phyloP scores from a whole-genome alignment of 2,329 filamentous ascomycete genomes.

The Fusarium abutilonis region DNA sequence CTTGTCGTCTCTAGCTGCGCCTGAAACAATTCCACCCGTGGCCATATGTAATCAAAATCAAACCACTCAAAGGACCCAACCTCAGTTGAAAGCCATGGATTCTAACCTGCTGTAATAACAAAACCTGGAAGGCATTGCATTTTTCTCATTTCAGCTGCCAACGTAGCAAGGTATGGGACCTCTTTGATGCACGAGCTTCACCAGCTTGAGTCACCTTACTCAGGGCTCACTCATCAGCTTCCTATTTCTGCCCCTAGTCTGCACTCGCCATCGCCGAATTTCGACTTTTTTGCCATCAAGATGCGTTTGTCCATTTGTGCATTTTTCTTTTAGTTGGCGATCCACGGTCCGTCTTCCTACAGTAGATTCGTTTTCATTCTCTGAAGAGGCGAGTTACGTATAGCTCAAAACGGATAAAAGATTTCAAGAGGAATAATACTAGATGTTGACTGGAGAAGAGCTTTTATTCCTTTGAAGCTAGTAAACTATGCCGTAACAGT shows the following conservation, averaged over 20 bases:
- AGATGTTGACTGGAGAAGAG: neutral
- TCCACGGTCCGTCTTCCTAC: conserved; percentile 32
- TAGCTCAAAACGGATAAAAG: conserved; percentile 6
- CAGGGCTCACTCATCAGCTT: conserved; percentile 20
- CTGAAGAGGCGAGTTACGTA: conserved; percentile 30
- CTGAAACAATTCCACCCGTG: conserved; percentile 38
- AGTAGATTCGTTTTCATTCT: conserved; percentile 11
- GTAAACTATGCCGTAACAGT: conserved; percentile 4
- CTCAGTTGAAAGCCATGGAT: conserved; percentile 14
- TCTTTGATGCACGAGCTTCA: conserved; percentile 25
- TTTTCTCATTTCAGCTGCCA: conserved; percentile 27
- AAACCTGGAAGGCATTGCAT: conserved; percentile 22
- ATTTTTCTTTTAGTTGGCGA: conserved; percentile 1
- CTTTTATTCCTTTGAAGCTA: neutral
- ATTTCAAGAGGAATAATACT: conserved; percentile 6
- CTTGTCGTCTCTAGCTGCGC: conserved; percentile 36
- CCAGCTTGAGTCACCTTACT: conserved; percentile 25
- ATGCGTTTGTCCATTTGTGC: neutral
- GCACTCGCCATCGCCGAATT: conserved; percentile 22
- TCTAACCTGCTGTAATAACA: conserved; percentile 8
- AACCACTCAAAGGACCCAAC: conserved; percentile 32
- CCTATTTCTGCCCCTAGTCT: conserved; percentile 1
- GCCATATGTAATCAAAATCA: conserved; percentile 35
- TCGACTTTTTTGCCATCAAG: conserved; percentile 28
- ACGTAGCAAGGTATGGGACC: conserved; percentile 4